Evolutionary conservation across 345 rosid species (phyloP).

Genomic region (Sisymbrium altissimum): DNA sequence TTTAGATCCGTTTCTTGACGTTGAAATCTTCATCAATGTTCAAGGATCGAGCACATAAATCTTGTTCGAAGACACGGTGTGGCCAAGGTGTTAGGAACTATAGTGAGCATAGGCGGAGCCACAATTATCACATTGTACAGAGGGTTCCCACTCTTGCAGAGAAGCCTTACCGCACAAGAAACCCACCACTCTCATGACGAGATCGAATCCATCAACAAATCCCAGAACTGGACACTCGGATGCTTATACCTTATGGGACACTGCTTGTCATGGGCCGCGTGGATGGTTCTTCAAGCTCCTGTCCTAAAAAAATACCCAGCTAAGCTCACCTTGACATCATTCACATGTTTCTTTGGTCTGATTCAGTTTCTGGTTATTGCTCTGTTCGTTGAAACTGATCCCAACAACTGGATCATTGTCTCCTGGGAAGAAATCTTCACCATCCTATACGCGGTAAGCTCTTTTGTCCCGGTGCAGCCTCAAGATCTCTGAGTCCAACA

Average conservation of each 20-base stretch:
- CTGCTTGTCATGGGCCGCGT: conserved; percentile 76
- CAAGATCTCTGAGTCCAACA: background rate
- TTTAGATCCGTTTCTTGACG: background rate
- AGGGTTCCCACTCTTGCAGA: conserved; percentile 59
- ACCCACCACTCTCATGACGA: background rate
- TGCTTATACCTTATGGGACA: conserved; percentile 61
- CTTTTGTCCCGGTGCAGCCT: background rate
- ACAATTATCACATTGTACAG: conserved; percentile 61
- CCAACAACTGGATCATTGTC: conserved; percentile 56
- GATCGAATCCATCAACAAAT: conserved; percentile 17
- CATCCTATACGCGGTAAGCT: conserved; percentile 66
- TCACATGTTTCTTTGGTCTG: conserved; percentile 70
- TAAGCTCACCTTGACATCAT: conserved; percentile 66
- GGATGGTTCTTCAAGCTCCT: conserved; percentile 86
- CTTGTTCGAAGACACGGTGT: conserved; percentile 53
- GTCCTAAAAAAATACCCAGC: conserved; percentile 69
- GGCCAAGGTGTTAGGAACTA: conserved; percentile 59
- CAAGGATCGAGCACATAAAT: conserved; percentile 55
- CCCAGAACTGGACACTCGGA: conserved; percentile 60
- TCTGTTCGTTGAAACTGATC: conserved; percentile 56
- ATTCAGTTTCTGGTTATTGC: conserved; percentile 72
- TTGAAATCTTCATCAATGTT: background rate
- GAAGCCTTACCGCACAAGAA: conserved; percentile 16
- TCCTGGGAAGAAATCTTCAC: conserved; percentile 78
- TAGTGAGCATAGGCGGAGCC: conserved; percentile 68